phyloP scores from a whole-genome alignment of 108 stramenopile genomes.

The Schizochytrium sp. region DNA sequence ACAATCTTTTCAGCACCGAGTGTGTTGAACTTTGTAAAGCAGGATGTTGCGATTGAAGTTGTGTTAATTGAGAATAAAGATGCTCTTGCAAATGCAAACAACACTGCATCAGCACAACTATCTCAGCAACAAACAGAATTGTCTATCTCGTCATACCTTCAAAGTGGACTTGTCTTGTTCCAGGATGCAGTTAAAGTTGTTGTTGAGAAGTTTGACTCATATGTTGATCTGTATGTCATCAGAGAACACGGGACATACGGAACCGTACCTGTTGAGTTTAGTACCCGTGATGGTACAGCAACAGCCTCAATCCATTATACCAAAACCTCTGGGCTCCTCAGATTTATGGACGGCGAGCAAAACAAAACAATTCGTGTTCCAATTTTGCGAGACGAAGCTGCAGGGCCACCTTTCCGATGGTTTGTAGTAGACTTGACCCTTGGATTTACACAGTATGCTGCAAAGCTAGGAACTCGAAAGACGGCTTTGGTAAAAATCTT shows the following conservation, averaged over 20 bases:
- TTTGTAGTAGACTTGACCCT: not conserved
- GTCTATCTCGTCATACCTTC: not conserved
- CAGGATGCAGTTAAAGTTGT: not conserved
- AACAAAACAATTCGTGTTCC: not conserved
- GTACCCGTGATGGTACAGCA: constrained; percentile 4
- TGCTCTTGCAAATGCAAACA: not conserved
- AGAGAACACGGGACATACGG: not conserved
- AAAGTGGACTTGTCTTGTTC: not conserved
- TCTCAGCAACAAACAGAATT: not conserved
- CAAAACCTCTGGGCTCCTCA: not conserved
- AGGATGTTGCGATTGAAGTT: not conserved
- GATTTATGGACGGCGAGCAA: not conserved
- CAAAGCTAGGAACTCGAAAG: constrained; percentile 14
- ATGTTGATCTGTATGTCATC: not conserved
- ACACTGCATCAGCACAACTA: not conserved
- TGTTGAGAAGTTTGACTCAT: constrained; percentile 6
- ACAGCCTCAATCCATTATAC: not conserved
- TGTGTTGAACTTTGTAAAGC: not conserved
- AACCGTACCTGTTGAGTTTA: not conserved
- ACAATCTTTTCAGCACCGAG: not conserved
- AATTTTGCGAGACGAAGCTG: not conserved
- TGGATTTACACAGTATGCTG: not conserved
- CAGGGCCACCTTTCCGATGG: constrained; percentile 11
- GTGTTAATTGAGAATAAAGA: not conserved
- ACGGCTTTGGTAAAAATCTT: constrained; percentile 16